phyloP scores from a whole-genome alignment of 768 basidiomycete species.

The Tephrocybe rancida region DNA sequence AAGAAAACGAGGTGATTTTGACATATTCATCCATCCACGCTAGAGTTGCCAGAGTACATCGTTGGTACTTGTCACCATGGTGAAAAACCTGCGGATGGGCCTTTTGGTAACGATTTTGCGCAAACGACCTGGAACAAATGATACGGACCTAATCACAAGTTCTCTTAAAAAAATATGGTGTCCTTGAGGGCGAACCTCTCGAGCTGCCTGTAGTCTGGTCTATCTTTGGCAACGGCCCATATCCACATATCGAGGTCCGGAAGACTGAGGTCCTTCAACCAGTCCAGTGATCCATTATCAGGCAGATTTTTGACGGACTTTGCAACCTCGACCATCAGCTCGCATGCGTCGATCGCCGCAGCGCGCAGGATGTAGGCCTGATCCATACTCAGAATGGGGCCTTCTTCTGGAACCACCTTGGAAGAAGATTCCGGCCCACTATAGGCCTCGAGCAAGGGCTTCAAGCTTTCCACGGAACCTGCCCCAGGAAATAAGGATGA shows the following conservation, averaged over 20 bases:
- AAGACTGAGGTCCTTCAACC: slow-evolving; percentile 59
- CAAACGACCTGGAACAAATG: background rate
- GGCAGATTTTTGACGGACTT: slow-evolving; percentile 31
- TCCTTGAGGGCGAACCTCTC: slow-evolving; percentile 66
- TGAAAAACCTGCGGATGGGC: background rate
- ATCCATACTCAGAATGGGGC: slow-evolving; percentile 54
- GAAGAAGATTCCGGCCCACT: slow-evolving; percentile 13
- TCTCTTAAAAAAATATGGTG: slow-evolving; percentile 68
- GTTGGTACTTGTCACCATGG: background rate
- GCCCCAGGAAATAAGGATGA: slow-evolving; percentile 51
- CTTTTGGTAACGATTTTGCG: no score
- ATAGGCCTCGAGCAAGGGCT: slow-evolving; percentile 35
- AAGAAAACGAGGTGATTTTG: background rate
- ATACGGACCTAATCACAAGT: background rate
- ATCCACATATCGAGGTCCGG: slow-evolving; percentile 77
- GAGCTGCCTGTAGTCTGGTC: slow-evolving; percentile 67
- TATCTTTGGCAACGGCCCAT: slow-evolving; percentile 83
- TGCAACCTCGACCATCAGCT: slow-evolving; percentile 62
- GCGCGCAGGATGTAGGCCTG: slow-evolving; percentile 79
- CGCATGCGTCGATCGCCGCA: slow-evolving; percentile 79
- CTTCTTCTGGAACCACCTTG: slow-evolving; percentile 32
- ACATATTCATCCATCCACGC: background rate
- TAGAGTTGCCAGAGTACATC: background rate
- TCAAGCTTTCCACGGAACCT: slow-evolving; percentile 37
- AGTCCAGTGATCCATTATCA: slow-evolving; percentile 32